Evolutionary conservation across 441 rosid species (phyloP).

Genomic region (Aquilaria agallochum): DNA sequence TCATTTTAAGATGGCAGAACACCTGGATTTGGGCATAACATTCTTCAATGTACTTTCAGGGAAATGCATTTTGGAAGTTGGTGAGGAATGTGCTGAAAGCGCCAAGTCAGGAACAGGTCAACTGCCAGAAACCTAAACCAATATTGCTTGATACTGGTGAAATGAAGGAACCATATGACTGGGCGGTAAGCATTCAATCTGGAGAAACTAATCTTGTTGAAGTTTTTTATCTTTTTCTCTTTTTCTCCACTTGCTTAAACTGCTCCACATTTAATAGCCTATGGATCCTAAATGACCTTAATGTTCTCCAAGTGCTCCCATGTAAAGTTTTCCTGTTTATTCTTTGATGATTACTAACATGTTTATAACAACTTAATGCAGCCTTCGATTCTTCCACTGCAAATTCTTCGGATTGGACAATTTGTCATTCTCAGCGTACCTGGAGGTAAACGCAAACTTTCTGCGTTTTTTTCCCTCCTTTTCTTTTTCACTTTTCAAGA

Average conservation of each 20-base stretch:
- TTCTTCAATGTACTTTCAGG: conserved; percentile 28
- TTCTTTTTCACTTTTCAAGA: not conserved
- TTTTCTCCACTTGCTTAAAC: no score
- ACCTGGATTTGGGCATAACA: conserved; percentile 3
- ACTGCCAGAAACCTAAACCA: conserved; percentile 68
- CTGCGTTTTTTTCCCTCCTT: conserved; percentile 1
- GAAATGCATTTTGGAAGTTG: conserved; percentile 61
- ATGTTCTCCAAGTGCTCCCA: no score
- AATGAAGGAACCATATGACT: conserved; percentile 70
- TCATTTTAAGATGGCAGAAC: conserved; percentile 1
- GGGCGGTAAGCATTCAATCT: conserved; percentile 52
- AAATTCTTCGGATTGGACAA: conserved; percentile 53
- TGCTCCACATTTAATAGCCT: not conserved
- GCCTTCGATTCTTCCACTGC: conserved; percentile 65
- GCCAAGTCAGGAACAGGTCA: conserved; percentile 49
- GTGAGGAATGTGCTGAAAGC: conserved; percentile 54
- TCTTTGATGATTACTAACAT: not conserved
- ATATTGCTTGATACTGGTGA: conserved; percentile 80
- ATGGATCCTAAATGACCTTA: not conserved
- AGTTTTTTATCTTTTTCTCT: no score
- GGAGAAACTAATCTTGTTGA: no score
- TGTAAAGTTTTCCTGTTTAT: no score
- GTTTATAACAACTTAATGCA: conserved; percentile 18
- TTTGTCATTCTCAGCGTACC: conserved; percentile 58
- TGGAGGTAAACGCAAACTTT: conserved; percentile 39